Conservation (phyloP, 176 grass and related monocot species). For the Rhipidocladum racemiflorum region DNA sequence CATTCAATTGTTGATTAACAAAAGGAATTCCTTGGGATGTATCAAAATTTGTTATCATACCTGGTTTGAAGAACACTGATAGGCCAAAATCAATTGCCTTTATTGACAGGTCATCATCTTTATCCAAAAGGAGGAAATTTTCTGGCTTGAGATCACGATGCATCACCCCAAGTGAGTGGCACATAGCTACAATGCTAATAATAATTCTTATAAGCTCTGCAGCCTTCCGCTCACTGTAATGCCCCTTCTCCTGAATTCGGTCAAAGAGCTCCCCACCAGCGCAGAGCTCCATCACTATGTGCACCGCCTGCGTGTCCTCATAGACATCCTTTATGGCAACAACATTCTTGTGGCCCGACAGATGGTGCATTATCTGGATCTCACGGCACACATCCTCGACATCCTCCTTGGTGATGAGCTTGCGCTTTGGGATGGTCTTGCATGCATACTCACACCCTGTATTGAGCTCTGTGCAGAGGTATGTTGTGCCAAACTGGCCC, state of each 20-base stretch:
- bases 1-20: background rate
- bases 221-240: constrained; percentile 82
- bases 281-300: constrained; percentile 96
- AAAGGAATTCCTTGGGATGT: background rate
- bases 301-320: constrained; percentile 59
- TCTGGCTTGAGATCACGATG: constrained; percentile 95
- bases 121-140: constrained; percentile 82
- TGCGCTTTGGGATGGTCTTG: constrained; percentile 87
- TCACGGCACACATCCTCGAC: constrained; percentile 81
- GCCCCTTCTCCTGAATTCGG: constrained; percentile 59
- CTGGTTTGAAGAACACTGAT: constrained; percentile 89
- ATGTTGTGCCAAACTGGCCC: constrained; percentile 91
- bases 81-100: constrained; percentile 98
- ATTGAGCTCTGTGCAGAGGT: constrained; percentile 78
- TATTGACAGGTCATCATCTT: constrained; percentile 77
- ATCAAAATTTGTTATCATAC: constrained; percentile 21
- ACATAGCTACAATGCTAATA: constrained; percentile 75
- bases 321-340: constrained; percentile 91
- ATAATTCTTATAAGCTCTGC: constrained; percentile 87
- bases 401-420: constrained; percentile 70
- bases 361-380: constrained; percentile 98
- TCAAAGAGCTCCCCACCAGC: constrained; percentile 91
- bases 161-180: constrained; percentile 95
- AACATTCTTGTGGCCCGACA: constrained; percentile 85
- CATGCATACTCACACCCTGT: constrained; percentile 84